These are phyloP conservation scores for Pythium biforme DNA, from an alignment of 352 stramenopile genomes.

Conservation along the genomic window DNA sequence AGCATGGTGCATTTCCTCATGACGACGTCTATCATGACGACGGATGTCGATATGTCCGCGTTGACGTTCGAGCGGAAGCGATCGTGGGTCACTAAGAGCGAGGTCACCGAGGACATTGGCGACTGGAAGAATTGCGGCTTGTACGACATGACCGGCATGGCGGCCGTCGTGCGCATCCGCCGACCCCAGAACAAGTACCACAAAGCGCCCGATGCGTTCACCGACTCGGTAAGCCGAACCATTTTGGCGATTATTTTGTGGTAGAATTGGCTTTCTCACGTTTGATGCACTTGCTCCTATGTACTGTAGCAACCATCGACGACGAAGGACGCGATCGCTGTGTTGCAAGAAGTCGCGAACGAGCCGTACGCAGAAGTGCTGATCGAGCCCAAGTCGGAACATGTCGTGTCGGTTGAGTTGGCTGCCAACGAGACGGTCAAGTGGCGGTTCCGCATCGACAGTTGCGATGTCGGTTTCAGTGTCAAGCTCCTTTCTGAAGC, in stretches of 20 bases:
- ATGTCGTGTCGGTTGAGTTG: constrained; percentile 54
- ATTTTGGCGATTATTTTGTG: too few relatives aligned
- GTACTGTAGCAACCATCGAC: constrained; percentile 17
- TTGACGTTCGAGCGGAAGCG: constrained; percentile 47
- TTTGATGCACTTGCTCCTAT: too few relatives aligned
- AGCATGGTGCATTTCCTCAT: constrained; percentile 63
- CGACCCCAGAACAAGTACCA: constrained; percentile 48
- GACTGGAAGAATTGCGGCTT: constrained; percentile 49
- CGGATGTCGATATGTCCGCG: constrained; percentile 40
- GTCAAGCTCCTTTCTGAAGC: constrained; percentile 43
- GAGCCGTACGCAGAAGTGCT: constrained; percentile 33
- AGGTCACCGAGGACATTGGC: constrained; percentile 45
- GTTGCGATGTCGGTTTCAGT: constrained; percentile 55
- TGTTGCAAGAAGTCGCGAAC: constrained; percentile 27
- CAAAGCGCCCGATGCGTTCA: constrained; percentile 16
- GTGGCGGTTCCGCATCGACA: constrained; percentile 54
- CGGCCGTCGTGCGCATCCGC: constrained; percentile 40
- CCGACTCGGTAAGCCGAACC: neutral
- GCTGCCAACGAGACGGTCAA: constrained; percentile 36
- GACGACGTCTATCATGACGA: constrained; percentile 55
- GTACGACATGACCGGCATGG: constrained; percentile 54
- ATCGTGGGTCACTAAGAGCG: constrained; percentile 44
- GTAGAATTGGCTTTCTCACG: too few relatives aligned
- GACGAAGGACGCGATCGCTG: constrained; percentile 35
- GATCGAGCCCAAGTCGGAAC: constrained; percentile 39